These are phyloP conservation scores for Backusella westeae DNA, from an alignment of 192 early-diverging fungal genomes.

Conservation along the genomic window DNA sequence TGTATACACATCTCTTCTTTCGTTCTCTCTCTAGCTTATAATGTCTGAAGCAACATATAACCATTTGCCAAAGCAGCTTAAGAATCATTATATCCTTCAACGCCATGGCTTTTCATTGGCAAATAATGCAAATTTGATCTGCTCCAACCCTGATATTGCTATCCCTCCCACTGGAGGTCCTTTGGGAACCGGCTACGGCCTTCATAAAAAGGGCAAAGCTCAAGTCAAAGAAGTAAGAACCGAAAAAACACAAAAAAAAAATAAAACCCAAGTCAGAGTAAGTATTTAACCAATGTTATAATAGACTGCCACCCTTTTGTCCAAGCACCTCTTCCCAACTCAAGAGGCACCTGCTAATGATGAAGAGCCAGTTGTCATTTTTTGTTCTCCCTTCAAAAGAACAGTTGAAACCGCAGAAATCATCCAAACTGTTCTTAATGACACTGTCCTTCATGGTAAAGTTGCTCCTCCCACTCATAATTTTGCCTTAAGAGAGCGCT, in stretches of 20 bases:
- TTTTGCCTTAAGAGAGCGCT: slow-evolving; percentile 48
- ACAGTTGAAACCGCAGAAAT: slow-evolving; percentile 53
- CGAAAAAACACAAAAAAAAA: not conserved
- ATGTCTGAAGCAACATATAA: slow-evolving; percentile 17
- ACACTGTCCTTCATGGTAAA: slow-evolving; percentile 1
- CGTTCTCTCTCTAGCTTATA: not conserved
- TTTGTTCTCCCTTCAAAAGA: slow-evolving; percentile 52
- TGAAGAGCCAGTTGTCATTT: slow-evolving; percentile 33
- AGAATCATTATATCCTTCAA: slow-evolving; percentile 42
- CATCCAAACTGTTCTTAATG: slow-evolving; percentile 24
- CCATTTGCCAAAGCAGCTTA: slow-evolving; percentile 23
- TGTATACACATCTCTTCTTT: not conserved
- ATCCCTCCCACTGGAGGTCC: slow-evolving; percentile 46
- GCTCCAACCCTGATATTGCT: slow-evolving; percentile 53
- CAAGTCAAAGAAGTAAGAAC: slow-evolving; percentile 45
- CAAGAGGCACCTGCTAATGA: not conserved
- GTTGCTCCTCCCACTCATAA: slow-evolving; percentile 17
- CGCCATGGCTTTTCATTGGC: slow-evolving; percentile 61
- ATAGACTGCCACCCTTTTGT: slow-evolving; percentile 35
- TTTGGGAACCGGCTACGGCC: slow-evolving; percentile 46
- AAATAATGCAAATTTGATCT: slow-evolving; percentile 51
- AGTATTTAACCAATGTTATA: not conserved
- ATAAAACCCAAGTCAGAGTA: not conserved
- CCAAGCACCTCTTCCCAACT: slow-evolving; percentile 24
- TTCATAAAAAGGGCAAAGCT: slow-evolving; percentile 44